Base-by-base conservation (phyloP, 2,329 filamentous ascomycete genomes). In the Neonectria neomacrospora region DNA sequence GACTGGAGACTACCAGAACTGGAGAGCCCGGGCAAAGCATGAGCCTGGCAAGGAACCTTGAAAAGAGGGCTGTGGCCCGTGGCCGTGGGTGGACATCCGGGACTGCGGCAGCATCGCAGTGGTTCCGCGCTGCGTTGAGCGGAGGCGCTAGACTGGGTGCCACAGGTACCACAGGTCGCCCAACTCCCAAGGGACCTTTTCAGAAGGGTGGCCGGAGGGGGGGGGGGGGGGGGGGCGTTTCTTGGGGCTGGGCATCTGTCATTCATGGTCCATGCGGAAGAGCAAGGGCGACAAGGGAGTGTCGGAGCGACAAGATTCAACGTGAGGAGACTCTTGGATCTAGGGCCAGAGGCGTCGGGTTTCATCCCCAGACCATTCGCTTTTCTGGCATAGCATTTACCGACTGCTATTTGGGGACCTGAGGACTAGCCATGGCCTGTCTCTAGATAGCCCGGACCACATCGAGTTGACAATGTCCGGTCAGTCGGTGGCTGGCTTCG, bases 81-180 rank as follows among this genome's bases (percentile, higher is more conserved):
- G 54, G 59, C 41, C 50, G 39, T 62, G 59, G 54, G 59, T 57
- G 48, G 54, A 44, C 41, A 41, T 45, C 62, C 63, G 54, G 54
- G 58, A 58, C 63, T 58, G 54, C 63, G 63, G 63, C 63, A 65
- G 34, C 54, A 65, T 58, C 37, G 51, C 63, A 57, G 57, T 63
- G 66, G 64, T 71, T 65, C 64, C 62, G 67, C 63, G 66, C 61
- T 63, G 55, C 59, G 59, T 57, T 66, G 61, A 51, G 64, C 61
- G 55, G 61, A 62, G 63, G 67, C 67, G 66, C 69, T 70, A 70
- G 64, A 45, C 58, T 59, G 66, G 69, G 69, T 73, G 66, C 67
- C 64, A 71, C 67, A 60, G 59, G 65, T 63, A 61, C 59, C 55
- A 50, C 67, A 60, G 37, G 53, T 65, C 53, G 54, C 48, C 54